These are phyloP conservation scores for Ophiorrhiza pumila DNA, from an alignment of 257 asterid species.

Conservation along the genomic window DNA sequence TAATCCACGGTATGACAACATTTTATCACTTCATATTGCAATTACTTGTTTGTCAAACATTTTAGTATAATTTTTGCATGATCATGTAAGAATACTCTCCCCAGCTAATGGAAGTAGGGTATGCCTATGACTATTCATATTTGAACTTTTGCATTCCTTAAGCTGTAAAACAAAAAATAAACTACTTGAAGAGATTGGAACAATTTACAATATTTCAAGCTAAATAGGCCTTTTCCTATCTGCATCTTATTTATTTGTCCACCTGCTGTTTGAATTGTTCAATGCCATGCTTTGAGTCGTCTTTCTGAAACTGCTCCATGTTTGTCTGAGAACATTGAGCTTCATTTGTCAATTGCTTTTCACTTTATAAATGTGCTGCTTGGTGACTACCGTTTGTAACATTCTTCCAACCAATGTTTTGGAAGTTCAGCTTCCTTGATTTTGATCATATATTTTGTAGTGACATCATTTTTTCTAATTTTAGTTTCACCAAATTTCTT, in stretches of 20 bases:
- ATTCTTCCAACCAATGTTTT: neutral
- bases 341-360: neutral
- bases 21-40: neutral
- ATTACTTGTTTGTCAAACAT: neutral
- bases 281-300: neutral
- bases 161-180: neutral
- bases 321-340: slow-evolving; percentile 1
- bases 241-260: neutral
- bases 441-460: neutral
- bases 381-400: neutral
- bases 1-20: neutral
- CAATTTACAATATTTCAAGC: neutral
- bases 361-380: neutral
- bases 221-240: neutral
- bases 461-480: neutral
- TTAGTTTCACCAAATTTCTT: neutral
- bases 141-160: neutral
- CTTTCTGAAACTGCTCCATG: neutral
- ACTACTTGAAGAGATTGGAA: neutral
- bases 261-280: neutral
- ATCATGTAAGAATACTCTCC: neutral
- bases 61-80: neutral
- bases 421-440: neutral
- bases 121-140: neutral
- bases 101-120: neutral